Conservation (phyloP, 805 yeast genomes). For the Pachysolen tannophilus region DNA sequence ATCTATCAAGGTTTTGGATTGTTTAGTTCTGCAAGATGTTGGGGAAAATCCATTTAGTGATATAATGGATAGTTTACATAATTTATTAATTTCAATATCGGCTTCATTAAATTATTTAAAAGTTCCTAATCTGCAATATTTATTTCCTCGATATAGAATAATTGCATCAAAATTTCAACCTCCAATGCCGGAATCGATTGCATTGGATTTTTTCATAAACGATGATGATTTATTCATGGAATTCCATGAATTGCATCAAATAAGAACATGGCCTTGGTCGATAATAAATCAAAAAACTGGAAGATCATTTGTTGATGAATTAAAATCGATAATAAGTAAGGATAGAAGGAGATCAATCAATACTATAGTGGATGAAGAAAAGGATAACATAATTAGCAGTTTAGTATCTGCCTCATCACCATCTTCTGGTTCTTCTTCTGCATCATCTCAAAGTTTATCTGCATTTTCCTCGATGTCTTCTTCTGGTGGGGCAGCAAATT, state of each 20-base stretch:
- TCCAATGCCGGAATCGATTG: conserved; percentile 33
- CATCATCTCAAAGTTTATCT: too few species aligned
- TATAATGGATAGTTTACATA: conserved; percentile 15
- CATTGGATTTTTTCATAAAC: conserved; percentile 50
- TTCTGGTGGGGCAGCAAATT: conserved; percentile 6
- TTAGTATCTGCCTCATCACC: too few species aligned
- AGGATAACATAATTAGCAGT: conserved; percentile 10
- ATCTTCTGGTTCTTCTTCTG: too few species aligned
- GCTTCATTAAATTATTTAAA: conserved; percentile 30
- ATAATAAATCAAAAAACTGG: conserved; percentile 36
- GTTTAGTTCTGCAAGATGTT: conserved; percentile 21
- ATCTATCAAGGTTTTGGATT: conserved; percentile 34
- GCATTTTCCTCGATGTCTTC: background rate
- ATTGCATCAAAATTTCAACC: conserved; percentile 34
- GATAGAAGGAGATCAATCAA: conserved; percentile 31
- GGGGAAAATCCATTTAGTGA: too few species aligned
- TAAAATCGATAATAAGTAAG: conserved; percentile 45
- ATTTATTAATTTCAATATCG: conserved; percentile 22
- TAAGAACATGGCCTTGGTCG: conserved; percentile 59
- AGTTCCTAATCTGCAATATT: conserved; percentile 44
- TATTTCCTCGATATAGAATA: conserved; percentile 50
- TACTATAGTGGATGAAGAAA: conserved; percentile 30
- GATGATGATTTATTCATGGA: conserved; percentile 61
- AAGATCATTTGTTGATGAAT: conserved; percentile 47
- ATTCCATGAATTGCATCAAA: conserved; percentile 38